Evolutionary conservation across 2,329 filamentous ascomycete genomes (phyloP), one percentile per base, ranked within the genome.

Genomic region (Mollisia scopiformis): DNA sequence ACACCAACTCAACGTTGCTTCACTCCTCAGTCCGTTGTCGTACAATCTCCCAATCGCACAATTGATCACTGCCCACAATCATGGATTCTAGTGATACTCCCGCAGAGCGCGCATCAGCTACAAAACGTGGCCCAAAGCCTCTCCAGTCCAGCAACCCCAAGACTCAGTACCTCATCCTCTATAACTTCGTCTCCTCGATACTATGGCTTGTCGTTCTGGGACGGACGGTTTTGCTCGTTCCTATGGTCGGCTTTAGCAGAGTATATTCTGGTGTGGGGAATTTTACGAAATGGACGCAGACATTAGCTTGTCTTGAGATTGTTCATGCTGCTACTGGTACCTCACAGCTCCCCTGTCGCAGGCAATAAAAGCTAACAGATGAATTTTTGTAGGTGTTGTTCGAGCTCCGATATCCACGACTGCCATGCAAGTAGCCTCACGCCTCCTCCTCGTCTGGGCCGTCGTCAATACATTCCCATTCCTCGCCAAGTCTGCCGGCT

Each of bases 361-460:
- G 25, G 21, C 11, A 35, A 13, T 55, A 14, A 14, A 4, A 59
- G 50, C 68, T 70, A 53, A 69, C 58, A 11, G 27, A 28, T 6
- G 13, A 49, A 21, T 11, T 7, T 51, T 5, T 53, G 23, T 58
- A 93, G 91, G 92, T 60, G 75, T 98, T 71, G 94, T 99, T 55
- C 88, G 94, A 71, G 89, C 94, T 1, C 93, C 94, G 1, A 76
- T 97, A 70, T 69, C 89, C 69, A 98, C 95, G 5, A 98, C 95
- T 6, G 76, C 85, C 37, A 93, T 97, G 88, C 95, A 99, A 77
- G 93, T 98, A 64, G 84, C 90, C 23, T 92, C 88, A 60, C 92
- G 95, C 55, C 85, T 96, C 71, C 85, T 97, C 66, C 88, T 98
- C 66, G 91, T 97, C 68, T 97, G 93, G 92, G 88, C 85, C 68